Conservation (phyloP, 108 stramenopile species). For the Chaetoceros muelleri region DNA sequence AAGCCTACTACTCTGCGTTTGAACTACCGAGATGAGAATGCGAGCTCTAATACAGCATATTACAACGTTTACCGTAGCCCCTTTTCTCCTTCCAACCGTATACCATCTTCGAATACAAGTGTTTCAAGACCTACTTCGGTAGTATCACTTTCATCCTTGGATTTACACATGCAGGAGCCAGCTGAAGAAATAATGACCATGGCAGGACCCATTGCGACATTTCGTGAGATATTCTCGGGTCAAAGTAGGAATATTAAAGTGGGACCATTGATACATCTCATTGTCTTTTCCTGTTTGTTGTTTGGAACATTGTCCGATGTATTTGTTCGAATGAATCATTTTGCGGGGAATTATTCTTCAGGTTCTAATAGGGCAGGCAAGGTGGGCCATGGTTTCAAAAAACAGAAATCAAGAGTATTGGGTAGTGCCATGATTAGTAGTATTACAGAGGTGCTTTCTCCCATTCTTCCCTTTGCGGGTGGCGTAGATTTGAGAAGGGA, state of each 20-base stretch:
- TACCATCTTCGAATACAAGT: too few relatives aligned
- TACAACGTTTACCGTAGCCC: too few relatives aligned
- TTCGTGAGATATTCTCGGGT: background rate
- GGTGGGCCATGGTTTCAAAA: too few relatives aligned
- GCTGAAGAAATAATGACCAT: background rate
- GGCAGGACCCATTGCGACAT: background rate
- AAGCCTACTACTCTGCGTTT: too few relatives aligned
- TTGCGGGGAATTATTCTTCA: background rate
- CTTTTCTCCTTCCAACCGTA: too few relatives aligned
- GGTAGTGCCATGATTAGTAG: constrained; percentile 33
- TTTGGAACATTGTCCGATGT: background rate
- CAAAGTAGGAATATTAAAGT: background rate
- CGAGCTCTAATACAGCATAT: too few relatives aligned
- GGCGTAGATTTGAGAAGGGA: constrained; percentile 38
- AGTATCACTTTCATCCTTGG: background rate
- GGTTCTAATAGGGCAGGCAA: background rate
- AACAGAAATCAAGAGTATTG: constrained; percentile 2
- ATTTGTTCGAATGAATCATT: background rate
- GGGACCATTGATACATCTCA: background rate
- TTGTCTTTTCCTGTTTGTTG: background rate
- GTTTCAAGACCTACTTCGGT: background rate
- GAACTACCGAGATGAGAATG: too few relatives aligned
- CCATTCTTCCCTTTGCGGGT: constrained; percentile 48
- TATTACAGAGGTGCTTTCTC: constrained; percentile 32
- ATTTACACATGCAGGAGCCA: background rate